Conservation (phyloP, 2,329 filamentous ascomycete genomes). For the Fusarium sp. region DNA sequence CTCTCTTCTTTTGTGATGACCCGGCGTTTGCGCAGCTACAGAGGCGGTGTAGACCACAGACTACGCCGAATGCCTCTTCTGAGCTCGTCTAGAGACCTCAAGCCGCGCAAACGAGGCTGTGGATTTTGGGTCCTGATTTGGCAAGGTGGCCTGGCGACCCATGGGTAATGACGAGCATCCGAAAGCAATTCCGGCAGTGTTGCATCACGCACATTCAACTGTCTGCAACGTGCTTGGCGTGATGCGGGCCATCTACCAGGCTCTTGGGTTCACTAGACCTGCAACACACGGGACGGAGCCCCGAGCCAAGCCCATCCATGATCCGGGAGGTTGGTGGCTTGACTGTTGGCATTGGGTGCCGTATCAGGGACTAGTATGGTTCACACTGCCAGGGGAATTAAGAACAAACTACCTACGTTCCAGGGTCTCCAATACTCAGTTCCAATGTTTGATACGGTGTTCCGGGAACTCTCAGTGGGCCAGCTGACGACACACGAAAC, state of each 20-base stretch:
- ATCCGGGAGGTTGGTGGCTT: neutral
- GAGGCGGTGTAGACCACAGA: neutral
- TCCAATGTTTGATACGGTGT: neutral
- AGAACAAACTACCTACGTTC: neutral
- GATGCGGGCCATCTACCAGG: neutral
- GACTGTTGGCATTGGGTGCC: neutral
- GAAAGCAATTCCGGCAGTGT: neutral
- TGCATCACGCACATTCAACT: neutral
- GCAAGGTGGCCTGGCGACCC: neutral
- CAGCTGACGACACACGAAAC: neutral
- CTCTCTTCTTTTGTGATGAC: neutral
- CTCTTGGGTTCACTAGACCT: neutral
- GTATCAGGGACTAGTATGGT: neutral
- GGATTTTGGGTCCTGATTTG: neutral
- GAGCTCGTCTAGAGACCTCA: neutral
- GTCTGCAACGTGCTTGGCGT: neutral
- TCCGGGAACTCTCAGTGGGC: neutral
- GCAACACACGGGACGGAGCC: neutral
- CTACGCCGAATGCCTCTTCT: neutral
- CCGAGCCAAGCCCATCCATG: neutral
- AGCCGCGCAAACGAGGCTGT: neutral
- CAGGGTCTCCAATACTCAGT: neutral
- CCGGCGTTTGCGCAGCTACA: neutral
- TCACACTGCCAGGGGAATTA: neutral
- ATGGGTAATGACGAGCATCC: neutral